These are phyloP conservation scores for Zelopaecilomyces penicillatus DNA, from an alignment of 2,329 filamentous ascomycete genomes.

Conservation along the genomic window DNA sequence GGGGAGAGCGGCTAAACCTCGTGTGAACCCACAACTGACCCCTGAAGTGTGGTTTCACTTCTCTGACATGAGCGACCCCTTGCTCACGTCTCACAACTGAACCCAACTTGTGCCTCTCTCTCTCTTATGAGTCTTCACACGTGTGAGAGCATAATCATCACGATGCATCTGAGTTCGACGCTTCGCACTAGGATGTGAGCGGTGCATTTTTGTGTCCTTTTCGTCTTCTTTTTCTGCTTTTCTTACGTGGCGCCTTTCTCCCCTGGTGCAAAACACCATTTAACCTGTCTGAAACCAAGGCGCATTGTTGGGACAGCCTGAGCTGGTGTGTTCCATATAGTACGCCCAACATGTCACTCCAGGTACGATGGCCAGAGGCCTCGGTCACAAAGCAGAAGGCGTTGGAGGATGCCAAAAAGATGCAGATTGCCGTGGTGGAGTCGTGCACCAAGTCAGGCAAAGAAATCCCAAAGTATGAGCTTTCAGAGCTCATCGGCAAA, in stretches of 20 bases:
- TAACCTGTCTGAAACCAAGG: too few species aligned
- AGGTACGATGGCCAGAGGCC: slow-evolving; percentile 32
- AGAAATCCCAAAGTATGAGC: slow-evolving; percentile 56
- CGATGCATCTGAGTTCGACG: too few species aligned
- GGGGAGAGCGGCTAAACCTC: background rate
- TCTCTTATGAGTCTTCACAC: background rate
- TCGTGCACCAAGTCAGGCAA: slow-evolving; percentile 51
- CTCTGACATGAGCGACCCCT: too few species aligned
- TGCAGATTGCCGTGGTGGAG: slow-evolving; percentile 57
- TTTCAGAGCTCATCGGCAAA: slow-evolving; percentile 66
- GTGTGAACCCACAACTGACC: background rate
- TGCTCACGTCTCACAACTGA: too few species aligned
- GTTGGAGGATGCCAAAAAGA: slow-evolving; percentile 61
- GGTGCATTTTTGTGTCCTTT: too few species aligned
- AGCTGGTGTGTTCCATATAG: too few species aligned
- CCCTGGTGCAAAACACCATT: too few species aligned
- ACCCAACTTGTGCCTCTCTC: background rate
- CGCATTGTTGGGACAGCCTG: too few species aligned
- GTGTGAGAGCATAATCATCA: too few species aligned
- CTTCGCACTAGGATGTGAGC: too few species aligned
- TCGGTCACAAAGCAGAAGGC: slow-evolving; percentile 49
- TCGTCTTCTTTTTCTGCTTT: too few species aligned
- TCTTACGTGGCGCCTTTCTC: too few species aligned
- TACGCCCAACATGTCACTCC: slow-evolving; percentile 29
- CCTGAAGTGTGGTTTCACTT: background rate